A percentile compares a stretch with the other conserved stretches of the same genome.
Conservation (phyloP, 2,329 filamentous ascomycete genomes). For the Lithohypha guttulata region DNA sequence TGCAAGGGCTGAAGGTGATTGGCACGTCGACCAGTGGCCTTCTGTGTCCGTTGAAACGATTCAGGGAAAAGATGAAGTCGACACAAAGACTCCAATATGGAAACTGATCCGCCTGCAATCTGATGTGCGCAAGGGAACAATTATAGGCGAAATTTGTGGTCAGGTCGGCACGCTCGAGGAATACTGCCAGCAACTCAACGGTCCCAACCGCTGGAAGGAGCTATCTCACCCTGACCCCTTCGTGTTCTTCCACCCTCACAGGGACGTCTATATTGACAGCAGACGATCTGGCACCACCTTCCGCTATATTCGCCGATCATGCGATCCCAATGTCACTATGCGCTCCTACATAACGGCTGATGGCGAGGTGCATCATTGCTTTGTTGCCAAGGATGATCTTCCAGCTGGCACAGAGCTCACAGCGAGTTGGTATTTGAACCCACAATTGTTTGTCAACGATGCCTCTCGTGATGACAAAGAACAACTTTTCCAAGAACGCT, state of each 20-base stretch:
- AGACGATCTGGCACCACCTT: constrained; percentile 74
- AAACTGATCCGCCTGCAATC: constrained; percentile 46
- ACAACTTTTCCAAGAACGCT: constrained; percentile 23
- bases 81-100: constrained; percentile 57
- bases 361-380: constrained; percentile 83
- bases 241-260: constrained; percentile 75
- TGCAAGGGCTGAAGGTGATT: constrained; percentile 44
- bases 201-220: constrained; percentile 56
- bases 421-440: constrained; percentile 39
- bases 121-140: constrained; percentile 41
- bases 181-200: constrained; percentile 51
- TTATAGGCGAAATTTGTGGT: constrained; percentile 66
- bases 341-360: constrained; percentile 69
- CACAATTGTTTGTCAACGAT: constrained; percentile 13
- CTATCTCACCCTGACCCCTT: constrained; percentile 53
- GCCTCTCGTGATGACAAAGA: constrained; percentile 14
- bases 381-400: constrained; percentile 72
- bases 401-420: constrained; percentile 42
- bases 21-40: constrained; percentile 46
- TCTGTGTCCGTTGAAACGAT: constrained; percentile 42
- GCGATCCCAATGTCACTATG: constrained; percentile 75
- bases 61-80: constrained; percentile 38
- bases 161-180: constrained; percentile 63
- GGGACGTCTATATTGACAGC: constrained; percentile 89
- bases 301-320: constrained; percentile 85